These are phyloP conservation scores for Lactifluus pinguis DNA, from an alignment of 768 basidiomycete genomes.

Conservation along the genomic window DNA sequence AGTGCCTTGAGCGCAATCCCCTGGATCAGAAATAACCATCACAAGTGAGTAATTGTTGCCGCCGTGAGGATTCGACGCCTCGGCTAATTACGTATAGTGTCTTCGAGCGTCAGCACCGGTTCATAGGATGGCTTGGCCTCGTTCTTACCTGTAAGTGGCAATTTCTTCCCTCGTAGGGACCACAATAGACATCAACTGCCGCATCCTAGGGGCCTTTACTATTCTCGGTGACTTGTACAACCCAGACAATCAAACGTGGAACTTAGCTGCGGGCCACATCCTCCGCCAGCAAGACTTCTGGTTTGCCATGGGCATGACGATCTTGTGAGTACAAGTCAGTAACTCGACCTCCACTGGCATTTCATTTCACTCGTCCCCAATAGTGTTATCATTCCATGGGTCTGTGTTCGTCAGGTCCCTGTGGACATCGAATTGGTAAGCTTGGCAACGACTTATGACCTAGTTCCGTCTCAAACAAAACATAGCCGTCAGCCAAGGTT, in stretches of 20 bases:
- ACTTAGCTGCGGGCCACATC: constrained; percentile 26
- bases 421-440: constrained; percentile 36
- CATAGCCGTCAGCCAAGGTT: constrained; percentile 35
- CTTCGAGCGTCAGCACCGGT: constrained; percentile 37
- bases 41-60: constrained; percentile 28
- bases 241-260: constrained; percentile 28
- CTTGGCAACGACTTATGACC: not conserved
- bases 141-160: constrained; percentile 17
- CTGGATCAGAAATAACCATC: constrained; percentile 36
- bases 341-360: not conserved
- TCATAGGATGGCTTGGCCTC: constrained; percentile 35
- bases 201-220: constrained; percentile 33
- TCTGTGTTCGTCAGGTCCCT: constrained; percentile 31
- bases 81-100: constrained; percentile 24
- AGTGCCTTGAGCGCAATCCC: constrained; percentile 34
- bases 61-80: not conserved
- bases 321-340: constrained; percentile 26
- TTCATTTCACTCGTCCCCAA: not conserved
- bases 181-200: not conserved
- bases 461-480: not conserved
- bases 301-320: constrained; percentile 34
- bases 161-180: not conserved
- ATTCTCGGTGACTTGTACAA: constrained; percentile 34
- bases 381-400: constrained; percentile 34
- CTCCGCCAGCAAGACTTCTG: constrained; percentile 36